Conservation (phyloP, 345 rosid species). For the Microthlaspi erraticum region DNA sequence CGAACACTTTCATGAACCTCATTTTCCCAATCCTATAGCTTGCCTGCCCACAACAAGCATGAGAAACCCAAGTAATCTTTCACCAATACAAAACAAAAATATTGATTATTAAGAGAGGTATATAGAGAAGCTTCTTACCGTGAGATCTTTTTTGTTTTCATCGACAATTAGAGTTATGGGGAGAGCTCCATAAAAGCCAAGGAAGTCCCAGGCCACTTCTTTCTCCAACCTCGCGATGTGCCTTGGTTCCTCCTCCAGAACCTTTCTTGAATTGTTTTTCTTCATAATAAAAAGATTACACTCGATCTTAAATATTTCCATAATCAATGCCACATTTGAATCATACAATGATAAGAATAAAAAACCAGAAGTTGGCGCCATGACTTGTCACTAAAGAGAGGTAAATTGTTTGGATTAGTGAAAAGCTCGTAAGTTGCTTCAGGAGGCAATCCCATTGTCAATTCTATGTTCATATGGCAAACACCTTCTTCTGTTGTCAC, state of each 20-base stretch:
- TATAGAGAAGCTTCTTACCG: neutral
- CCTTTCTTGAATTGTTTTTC: conserved; percentile 12
- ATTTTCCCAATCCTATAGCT: conserved; percentile 68
- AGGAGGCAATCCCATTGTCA: conserved; percentile 11
- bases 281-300: too few species aligned
- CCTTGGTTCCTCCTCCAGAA: conserved; percentile 27
- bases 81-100: neutral
- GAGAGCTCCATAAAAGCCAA: neutral
- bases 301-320: too few species aligned
- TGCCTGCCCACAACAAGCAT: conserved; percentile 49
- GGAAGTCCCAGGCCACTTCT: neutral
- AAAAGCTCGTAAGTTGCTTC: too few species aligned
- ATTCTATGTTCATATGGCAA: conserved; percentile 14
- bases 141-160: neutral
- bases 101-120: neutral
- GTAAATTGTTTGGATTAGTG: too few species aligned
- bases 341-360: too few species aligned
- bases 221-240: neutral
- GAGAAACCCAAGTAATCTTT: neutral
- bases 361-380: conserved; percentile 22
- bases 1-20: conserved; percentile 73
- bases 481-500: conserved; percentile 57
- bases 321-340: too few species aligned
- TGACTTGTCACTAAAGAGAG: too few species aligned
- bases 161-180: conserved; percentile 2